Conservation (phyloP, 805 yeast species). For the Lachancea waltii region DNA sequence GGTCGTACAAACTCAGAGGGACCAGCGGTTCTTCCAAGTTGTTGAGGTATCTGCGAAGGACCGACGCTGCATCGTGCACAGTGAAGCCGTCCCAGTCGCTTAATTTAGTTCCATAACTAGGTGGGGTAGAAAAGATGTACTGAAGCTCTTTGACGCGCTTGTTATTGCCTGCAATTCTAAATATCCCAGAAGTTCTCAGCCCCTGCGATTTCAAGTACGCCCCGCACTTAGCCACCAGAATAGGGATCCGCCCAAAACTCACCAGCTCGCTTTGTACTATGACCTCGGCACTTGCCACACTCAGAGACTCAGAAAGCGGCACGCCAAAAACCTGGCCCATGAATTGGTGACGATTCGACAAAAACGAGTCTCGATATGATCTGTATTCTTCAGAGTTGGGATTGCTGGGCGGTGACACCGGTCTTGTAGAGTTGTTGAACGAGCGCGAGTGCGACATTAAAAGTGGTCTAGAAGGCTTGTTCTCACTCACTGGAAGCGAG, state of each 20-base stretch:
- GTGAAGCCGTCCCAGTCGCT: slow-evolving; percentile 84
- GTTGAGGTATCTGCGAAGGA: slow-evolving; percentile 78
- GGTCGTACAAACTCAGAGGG: slow-evolving; percentile 68
- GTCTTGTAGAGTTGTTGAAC: slow-evolving; percentile 1
- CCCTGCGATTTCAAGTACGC: slow-evolving; percentile 73
- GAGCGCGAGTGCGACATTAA: slow-evolving; percentile 8
- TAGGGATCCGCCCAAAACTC: slow-evolving; percentile 83
- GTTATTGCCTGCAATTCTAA: slow-evolving; percentile 86
- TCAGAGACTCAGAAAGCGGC: slow-evolving; percentile 61
- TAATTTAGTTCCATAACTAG: slow-evolving; percentile 80
- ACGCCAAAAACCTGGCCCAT: slow-evolving; percentile 68
- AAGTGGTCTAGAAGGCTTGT: slow-evolving; percentile 1
- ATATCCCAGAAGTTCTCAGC: slow-evolving; percentile 79
- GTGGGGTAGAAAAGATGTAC: slow-evolving; percentile 75
- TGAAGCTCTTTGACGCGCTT: slow-evolving; percentile 85
- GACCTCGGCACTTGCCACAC: slow-evolving; percentile 63
- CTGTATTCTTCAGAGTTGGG: slow-evolving; percentile 8
- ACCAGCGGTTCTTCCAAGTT: slow-evolving; percentile 88
- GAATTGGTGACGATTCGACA: slow-evolving; percentile 33
- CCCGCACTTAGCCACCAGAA: slow-evolving; percentile 95
- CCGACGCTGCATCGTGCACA: slow-evolving; percentile 94
- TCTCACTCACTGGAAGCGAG: slow-evolving; percentile 14
- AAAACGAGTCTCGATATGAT: slow-evolving; percentile 32
- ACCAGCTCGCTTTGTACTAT: slow-evolving; percentile 52
- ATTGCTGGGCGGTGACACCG: slow-evolving; percentile 4